Evolutionary conservation across 2,329 filamentous ascomycete species (phyloP).

Genomic region (Sporothrix pallida): DNA sequence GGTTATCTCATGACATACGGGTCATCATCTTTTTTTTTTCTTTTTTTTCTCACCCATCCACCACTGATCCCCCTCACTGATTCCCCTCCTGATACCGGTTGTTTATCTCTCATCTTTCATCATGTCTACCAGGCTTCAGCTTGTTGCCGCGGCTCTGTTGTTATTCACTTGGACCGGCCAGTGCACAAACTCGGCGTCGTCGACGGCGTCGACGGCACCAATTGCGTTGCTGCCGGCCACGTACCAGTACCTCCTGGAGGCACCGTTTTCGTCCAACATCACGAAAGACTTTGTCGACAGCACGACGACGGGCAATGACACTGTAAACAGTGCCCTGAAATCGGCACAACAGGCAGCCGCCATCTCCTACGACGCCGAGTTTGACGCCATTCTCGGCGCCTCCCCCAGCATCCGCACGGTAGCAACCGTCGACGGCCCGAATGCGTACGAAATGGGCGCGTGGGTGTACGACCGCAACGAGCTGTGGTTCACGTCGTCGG

Average conservation of each 20-base stretch:
- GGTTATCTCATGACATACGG: neutral
- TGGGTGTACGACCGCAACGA: conserved; percentile 5
- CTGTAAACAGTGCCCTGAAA: neutral
- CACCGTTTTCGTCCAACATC: neutral
- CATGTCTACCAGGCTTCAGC: neutral
- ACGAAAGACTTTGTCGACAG: conserved; percentile 3
- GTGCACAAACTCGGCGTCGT: neutral
- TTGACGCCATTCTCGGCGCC: neutral
- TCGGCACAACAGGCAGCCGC: neutral
- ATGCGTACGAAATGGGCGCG: conserved; percentile 1
- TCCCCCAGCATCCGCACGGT: neutral
- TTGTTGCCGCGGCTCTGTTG: neutral
- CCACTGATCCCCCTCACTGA: no score
- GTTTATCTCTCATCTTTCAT: neutral
- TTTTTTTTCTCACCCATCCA: neutral
- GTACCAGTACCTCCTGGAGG: neutral
- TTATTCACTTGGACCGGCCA: neutral
- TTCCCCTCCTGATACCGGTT: neutral
- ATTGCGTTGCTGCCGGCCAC: neutral
- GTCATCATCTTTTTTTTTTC: neutral
- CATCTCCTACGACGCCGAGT: neutral
- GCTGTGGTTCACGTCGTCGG: neutral
- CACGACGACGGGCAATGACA: neutral
- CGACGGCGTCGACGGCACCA: neutral
- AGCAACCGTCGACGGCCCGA: neutral